Evolutionary conservation across 371 early-diverging fungal species (phyloP), one percentile per base, ranked within the genome.

Genomic region (Basidiobolus meristosporus): DNA sequence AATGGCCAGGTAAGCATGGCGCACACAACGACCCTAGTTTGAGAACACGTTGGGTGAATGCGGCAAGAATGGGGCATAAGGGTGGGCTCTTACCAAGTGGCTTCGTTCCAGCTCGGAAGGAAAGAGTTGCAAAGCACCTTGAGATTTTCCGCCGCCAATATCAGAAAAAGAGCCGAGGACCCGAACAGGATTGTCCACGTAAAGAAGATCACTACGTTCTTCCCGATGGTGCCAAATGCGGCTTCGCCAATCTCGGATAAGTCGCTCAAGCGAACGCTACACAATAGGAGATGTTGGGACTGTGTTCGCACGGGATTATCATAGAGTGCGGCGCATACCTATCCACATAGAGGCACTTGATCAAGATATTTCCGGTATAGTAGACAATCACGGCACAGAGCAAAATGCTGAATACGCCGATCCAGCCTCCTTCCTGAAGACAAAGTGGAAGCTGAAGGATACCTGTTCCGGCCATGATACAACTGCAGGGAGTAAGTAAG

Each of bases 391-490:
- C 42, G 40, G 80, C 82, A 7, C 82, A 68, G 19, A 87, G 59
- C n/a, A 73, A 52, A 12, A 90, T 60, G 43, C 85, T 63, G 12
- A 70, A 21, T 2, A 82, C 40, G 39, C 79, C 78, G 11, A 77
- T 51, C 90, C 90, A 90, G 9, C 89, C 89, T 35, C 81, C 75
- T 41, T 78, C 70, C 15, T 56, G 65, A 14, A 90, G 58, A 16
- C 84, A 78, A 40, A 68, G 78, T 15, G 88, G 84, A 12, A 90
- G 63, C 40, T 84, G 82, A 3, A 88, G 61, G 7, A 83, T 72
- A 17, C 90, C 90, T 5, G 82, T 78, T 26, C 90, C 90, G 2
- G 84, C 83, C 12, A 83, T 67, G 2, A 85, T 77, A 59, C 85
- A 79, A 11, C 76, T 75, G 10, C 9, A 26, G 26, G 3, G 9